Evolutionary conservation across 768 basidiomycete species (phyloP).

Genomic region (Lactarius quietus): DNA sequence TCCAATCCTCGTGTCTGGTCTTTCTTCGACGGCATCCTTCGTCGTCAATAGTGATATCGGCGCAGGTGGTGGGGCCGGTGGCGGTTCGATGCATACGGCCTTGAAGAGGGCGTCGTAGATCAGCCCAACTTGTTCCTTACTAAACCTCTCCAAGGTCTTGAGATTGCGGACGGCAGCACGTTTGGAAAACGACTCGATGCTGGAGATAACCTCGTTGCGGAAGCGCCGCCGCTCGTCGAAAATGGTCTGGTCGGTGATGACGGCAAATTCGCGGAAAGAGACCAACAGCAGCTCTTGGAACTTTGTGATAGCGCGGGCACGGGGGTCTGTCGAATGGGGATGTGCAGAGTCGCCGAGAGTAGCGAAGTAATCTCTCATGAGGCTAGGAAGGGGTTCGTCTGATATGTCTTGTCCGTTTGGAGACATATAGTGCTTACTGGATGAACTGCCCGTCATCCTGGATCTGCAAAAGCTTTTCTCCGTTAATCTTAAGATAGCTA

Average conservation of each 20-base stretch:
- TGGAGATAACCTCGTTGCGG: constrained; percentile 85
- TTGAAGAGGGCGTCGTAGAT: constrained; percentile 93
- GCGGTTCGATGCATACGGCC: constrained; percentile 74
- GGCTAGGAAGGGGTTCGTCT: constrained; percentile 39
- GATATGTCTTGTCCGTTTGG: neutral
- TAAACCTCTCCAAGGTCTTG: constrained; percentile 71
- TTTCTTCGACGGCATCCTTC: constrained; percentile 59
- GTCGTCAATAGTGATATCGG: constrained; percentile 50
- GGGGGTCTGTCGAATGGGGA: constrained; percentile 81
- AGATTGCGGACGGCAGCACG: constrained; percentile 88
- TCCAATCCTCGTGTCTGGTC: constrained; percentile 87
- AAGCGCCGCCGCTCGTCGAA: constrained; percentile 79
- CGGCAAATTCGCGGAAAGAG: constrained; percentile 95
- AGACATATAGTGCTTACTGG: constrained; percentile 48
- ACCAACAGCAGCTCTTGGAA: constrained; percentile 97
- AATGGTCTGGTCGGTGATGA: constrained; percentile 95
- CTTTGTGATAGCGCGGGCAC: constrained; percentile 88
- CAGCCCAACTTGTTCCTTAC: constrained; percentile 80
- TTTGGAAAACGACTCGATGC: constrained; percentile 92
- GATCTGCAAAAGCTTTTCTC: constrained; percentile 83
- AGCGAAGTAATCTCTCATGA: constrained; percentile 95
- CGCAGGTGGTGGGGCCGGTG: constrained; percentile 46
- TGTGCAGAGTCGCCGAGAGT: constrained; percentile 93
- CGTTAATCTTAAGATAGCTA: constrained; percentile 98
- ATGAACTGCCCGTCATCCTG: constrained; percentile 98